Evolutionary conservation across 495 filamentous ascomycete species (phyloP).

Genomic region (Neurospora sublineolata): DNA sequence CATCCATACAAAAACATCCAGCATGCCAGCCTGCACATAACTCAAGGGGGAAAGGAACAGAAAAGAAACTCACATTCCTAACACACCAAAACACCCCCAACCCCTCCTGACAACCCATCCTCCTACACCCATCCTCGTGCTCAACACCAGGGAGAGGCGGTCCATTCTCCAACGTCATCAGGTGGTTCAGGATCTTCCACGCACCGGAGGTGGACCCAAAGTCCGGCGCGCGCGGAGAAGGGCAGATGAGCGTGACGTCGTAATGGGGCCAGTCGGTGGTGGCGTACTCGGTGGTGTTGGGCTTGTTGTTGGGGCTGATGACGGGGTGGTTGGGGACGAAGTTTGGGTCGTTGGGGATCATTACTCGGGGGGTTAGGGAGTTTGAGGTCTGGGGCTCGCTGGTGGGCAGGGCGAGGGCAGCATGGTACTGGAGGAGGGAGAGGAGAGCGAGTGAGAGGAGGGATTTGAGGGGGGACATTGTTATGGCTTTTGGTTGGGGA

Average conservation of each 20-base stretch:
- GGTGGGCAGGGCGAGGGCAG: neutral
- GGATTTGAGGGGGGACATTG: neutral
- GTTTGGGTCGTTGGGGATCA: neutral
- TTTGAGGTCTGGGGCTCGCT: neutral
- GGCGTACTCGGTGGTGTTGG: neutral
- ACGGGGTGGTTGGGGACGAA: neutral
- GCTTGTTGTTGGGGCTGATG: neutral
- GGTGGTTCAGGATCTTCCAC: neutral
- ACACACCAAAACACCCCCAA: neutral
- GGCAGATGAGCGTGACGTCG: neutral
- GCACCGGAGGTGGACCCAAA: neutral
- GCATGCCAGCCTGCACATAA: neutral
- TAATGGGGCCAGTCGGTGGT: neutral
- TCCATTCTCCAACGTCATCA: neutral
- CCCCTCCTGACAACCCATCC: neutral
- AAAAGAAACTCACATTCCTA: neutral
- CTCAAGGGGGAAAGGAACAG: neutral
- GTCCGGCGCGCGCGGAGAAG: neutral
- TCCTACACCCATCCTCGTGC: neutral
- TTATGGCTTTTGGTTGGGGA: neutral
- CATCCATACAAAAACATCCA: neutral
- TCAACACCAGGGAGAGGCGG: neutral
- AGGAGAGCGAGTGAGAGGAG: neutral
- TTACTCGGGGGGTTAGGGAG: neutral
- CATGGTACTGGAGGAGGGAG: neutral